Percentiles rank a stretch among this genome's conserved stretches.
These are phyloP conservation scores for Globisporangium uncinulatum DNA, from an alignment of 352 stramenopile species.

Conservation along the genomic window DNA sequence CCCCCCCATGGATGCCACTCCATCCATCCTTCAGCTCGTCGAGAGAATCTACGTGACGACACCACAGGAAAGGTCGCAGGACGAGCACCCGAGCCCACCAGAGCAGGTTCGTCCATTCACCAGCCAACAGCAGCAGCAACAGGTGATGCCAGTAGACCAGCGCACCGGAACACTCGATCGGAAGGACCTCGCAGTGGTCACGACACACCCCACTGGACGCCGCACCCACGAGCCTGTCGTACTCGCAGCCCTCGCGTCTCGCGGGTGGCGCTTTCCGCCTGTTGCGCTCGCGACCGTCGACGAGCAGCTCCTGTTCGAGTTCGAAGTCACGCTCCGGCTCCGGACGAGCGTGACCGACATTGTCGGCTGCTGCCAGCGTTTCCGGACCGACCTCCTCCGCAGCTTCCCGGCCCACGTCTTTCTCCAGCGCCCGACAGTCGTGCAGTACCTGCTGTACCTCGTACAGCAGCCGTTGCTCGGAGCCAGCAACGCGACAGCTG, in stretches of 20 bases:
- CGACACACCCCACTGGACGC: neutral
- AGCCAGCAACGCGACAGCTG: slow-evolving; percentile 6
- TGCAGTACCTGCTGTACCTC: slow-evolving; percentile 62
- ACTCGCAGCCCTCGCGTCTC: slow-evolving; percentile 2
- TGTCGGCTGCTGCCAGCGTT: slow-evolving; percentile 38
- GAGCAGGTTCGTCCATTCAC: neutral
- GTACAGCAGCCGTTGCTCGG: slow-evolving; percentile 52
- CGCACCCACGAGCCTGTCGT: neutral
- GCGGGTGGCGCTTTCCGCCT: slow-evolving; percentile 52
- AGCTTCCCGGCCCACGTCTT: slow-evolving; percentile 71
- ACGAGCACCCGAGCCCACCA: neutral
- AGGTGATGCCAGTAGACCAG: no score
- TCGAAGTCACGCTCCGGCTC: slow-evolving; percentile 66
- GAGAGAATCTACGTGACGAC: slow-evolving; percentile 32
- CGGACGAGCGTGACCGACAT: slow-evolving; percentile 39
- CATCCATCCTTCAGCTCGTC: slow-evolving; percentile 36
- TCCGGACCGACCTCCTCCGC: slow-evolving; percentile 49
- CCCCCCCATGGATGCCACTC: no score
- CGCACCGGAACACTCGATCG: neutral
- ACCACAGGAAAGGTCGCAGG: neutral
- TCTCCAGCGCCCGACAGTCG: slow-evolving; percentile 46
- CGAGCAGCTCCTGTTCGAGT: slow-evolving; percentile 74
- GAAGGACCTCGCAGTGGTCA: slow-evolving; percentile 2
- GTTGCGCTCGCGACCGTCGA: slow-evolving; percentile 51
- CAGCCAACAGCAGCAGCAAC: neutral